Evolutionary conservation across 2,329 filamentous ascomycete genomes (phyloP).

Genomic region (Penicillium glabrum): DNA sequence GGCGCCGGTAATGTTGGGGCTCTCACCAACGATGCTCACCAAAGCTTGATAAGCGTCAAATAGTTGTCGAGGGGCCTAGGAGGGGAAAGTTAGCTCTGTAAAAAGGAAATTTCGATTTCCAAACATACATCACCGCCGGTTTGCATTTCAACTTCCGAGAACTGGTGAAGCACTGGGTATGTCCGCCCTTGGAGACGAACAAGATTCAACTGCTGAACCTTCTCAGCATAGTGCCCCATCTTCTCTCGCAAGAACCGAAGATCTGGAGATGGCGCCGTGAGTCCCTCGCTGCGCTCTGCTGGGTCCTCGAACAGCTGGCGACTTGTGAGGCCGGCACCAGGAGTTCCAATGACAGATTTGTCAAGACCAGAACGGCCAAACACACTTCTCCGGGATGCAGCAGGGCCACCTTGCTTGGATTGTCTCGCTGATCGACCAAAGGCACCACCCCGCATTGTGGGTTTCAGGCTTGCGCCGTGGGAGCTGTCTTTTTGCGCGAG

Average conservation of each 20-base stretch:
- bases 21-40: slow-evolving; percentile 74
- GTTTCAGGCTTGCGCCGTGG: slow-evolving; percentile 41
- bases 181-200: slow-evolving; percentile 65
- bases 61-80: slow-evolving; percentile 68
- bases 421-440: slow-evolving; percentile 52
- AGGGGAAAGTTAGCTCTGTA: slow-evolving; percentile 13
- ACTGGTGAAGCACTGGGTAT: slow-evolving; percentile 73
- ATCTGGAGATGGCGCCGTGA: slow-evolving; percentile 58
- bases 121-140: slow-evolving; percentile 62
- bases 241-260: slow-evolving; percentile 80
- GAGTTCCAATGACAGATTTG: slow-evolving; percentile 83
- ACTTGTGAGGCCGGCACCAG: slow-evolving; percentile 63
- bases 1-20: slow-evolving; percentile 58
- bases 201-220: slow-evolving; percentile 75
- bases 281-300: slow-evolving; percentile 55
- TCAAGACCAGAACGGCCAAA: slow-evolving; percentile 71
- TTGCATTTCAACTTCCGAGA: slow-evolving; percentile 70
- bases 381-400: slow-evolving; percentile 52
- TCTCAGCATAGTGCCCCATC: slow-evolving; percentile 76
- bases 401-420: slow-evolving; percentile 41
- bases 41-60: slow-evolving; percentile 81
- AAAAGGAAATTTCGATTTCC: background rate
- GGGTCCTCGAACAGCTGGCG: slow-evolving; percentile 68
- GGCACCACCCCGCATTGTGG: slow-evolving; percentile 36
- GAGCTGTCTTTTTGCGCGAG: slow-evolving; percentile 58